Evolutionary conservation across 192 early-diverging fungal genomes (phyloP), one percentile per base, ranked within the genome.

Genomic region (Geranomyces michiganensis): DNA sequence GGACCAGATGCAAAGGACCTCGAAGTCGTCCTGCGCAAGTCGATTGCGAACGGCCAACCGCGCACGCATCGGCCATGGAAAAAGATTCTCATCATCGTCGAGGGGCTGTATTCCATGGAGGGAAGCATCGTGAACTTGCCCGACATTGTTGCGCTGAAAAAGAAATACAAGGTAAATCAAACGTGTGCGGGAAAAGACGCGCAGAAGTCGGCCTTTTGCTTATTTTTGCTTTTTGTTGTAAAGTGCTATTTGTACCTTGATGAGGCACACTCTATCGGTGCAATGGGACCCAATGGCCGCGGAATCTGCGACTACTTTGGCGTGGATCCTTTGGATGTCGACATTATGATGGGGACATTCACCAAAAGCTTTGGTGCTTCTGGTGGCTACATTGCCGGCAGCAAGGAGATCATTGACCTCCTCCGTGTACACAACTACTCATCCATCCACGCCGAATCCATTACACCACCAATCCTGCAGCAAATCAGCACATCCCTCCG

Each of bases 51-150:
- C 78, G 97, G 97, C 31, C 97, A 99, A 80, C 96, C 96, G 26
- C 87, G 97, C 62, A 99, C 95, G 9, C 96, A 97, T 76, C 89
- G 97, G 29, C 97, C 95, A 14, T 99, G 97, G 97, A 96, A 96
- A 81, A 99, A 99, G 82, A 99, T 99, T 76, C 76, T 99, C 69
- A 87, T 99, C 2, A 87, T 99, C 24, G 94, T 99, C 27, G 96
- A 99, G 73, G 95, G 95, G 41, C 82, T 99, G 29, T 99, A 95
- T 81, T 96, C 93, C 19, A 99, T 99, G 97, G 97, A 99, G 76
- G 97, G 97, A 46, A 90, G 90, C 71, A 92, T 95, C 79, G 89
- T 89, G 77, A 89, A 90, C 63, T 78, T 97, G 46, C 96, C 94
- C 36, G 90, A 92, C 65, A 89, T 97, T 61, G 78, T 97, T 30